A percentile compares a stretch with the other conserved stretches of the same genome.
phyloP scores from a whole-genome alignment of 2,329 filamentous ascomycete genomes.

The Escovopsis weberi region DNA sequence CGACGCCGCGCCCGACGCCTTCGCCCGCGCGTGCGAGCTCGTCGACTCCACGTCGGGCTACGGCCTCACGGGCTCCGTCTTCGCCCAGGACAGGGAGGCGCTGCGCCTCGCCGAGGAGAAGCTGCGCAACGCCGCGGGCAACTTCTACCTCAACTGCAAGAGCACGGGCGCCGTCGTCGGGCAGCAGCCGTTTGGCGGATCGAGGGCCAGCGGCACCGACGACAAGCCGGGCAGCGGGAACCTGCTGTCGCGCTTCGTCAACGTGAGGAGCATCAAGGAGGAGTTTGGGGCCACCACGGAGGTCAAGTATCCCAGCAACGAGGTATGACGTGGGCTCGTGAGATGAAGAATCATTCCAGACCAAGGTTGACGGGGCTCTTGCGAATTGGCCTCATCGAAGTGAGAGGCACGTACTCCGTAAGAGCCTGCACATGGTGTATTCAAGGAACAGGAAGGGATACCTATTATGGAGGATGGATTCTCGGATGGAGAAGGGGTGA shows the following conservation, averaged over 20 bases:
- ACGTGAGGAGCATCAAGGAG: slow-evolving; percentile 56
- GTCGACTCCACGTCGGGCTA: slow-evolving; percentile 65
- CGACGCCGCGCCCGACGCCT: slow-evolving; percentile 44
- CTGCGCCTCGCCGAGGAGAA: slow-evolving; percentile 56
- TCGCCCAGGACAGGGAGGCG: slow-evolving; percentile 52
- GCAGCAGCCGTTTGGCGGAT: slow-evolving; percentile 58
- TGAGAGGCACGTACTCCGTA: background rate
- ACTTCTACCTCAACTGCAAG: slow-evolving; percentile 83
- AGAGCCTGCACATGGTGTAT: too few species aligned
- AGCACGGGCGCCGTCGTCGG: slow-evolving; percentile 59
- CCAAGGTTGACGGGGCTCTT: background rate
- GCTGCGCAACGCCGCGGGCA: slow-evolving; percentile 59
- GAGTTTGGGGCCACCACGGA: slow-evolving; percentile 51
- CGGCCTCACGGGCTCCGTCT: slow-evolving; percentile 62
- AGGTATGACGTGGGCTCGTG: slow-evolving; percentile 25
- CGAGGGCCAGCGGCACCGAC: slow-evolving; percentile 54
- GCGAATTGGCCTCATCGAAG: background rate
- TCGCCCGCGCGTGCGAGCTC: slow-evolving; percentile 42
- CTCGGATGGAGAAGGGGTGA: too few species aligned
- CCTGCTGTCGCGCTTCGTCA: slow-evolving; percentile 51
- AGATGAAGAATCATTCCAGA: too few species aligned
- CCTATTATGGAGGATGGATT: too few species aligned
- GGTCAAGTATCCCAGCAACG: slow-evolving; percentile 60
- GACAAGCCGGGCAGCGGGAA: slow-evolving; percentile 57
- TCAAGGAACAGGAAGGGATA: too few species aligned